Percentiles rank a stretch among this genome's conserved stretches.
Conservation (phyloP, 495 filamentous ascomycete species). For the Penicillium egyptiacum region DNA sequence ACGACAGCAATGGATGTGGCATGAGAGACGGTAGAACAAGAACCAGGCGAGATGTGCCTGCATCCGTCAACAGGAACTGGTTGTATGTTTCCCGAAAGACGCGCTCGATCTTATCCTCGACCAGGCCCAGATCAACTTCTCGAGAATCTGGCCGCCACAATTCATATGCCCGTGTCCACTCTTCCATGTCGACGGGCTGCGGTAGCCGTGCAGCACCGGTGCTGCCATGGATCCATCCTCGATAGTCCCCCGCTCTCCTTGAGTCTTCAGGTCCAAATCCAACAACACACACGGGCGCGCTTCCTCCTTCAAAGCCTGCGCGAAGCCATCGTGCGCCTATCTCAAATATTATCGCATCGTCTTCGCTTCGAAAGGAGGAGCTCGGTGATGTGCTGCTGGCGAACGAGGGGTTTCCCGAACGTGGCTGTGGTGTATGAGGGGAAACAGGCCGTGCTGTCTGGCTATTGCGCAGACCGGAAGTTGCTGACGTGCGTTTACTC, state of each 20-base stretch:
- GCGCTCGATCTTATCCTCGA: conserved; percentile 86
- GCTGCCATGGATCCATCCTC: conserved; percentile 56
- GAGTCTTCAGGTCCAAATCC: conserved; percentile 72
- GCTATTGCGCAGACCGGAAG: conserved; percentile 35
- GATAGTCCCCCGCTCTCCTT: conserved; percentile 78
- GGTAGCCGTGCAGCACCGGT: conserved; percentile 19
- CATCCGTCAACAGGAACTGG: conserved; percentile 74
- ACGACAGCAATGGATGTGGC: conserved; percentile 75
- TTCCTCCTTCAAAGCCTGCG: conserved; percentile 82
- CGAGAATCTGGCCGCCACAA: conserved; percentile 78
- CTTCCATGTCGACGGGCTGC: conserved; percentile 47
- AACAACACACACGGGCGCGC: conserved; percentile 66
- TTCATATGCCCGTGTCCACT: conserved; percentile 73
- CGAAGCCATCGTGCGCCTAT: conserved; percentile 76
- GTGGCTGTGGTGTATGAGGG: conserved; percentile 40
- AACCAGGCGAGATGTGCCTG: conserved; percentile 70
- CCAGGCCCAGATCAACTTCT: conserved; percentile 68
- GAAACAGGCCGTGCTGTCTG: conserved; percentile 34
- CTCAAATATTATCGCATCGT: conserved; percentile 81
- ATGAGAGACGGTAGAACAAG: conserved; percentile 75
- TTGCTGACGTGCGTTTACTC: conserved; percentile 17
- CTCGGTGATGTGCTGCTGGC: conserved; percentile 70
- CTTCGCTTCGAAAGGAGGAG: conserved; percentile 73
- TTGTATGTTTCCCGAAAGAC: conserved; percentile 81
- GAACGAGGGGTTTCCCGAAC: conserved; percentile 44